Conservation (phyloP, 164 flowering plant species). For the Akebia trifoliata region DNA sequence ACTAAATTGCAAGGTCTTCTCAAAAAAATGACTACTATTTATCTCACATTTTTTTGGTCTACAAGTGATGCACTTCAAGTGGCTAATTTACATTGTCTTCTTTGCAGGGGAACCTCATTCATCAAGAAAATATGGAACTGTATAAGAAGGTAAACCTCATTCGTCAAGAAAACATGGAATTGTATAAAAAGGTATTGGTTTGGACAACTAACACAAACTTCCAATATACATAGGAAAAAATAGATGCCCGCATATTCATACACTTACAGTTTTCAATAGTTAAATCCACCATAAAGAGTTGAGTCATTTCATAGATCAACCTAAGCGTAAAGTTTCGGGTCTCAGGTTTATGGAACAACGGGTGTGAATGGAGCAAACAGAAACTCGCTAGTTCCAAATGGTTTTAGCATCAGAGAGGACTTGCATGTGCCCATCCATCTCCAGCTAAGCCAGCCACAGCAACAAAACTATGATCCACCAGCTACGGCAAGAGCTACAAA, state of each 20-base stretch:
- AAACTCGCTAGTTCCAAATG: constrained; percentile 26
- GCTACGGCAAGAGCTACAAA: constrained; percentile 34
- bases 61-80: constrained; percentile 2
- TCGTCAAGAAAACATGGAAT: constrained; percentile 55
- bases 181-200: constrained; percentile 47
- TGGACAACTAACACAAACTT: constrained; percentile 5
- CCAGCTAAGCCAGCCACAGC: constrained; percentile 75
- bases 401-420: constrained; percentile 37
- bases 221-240: constrained; percentile 2
- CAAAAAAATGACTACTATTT: constrained; percentile 4
- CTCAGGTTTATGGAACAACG: constrained; percentile 58
- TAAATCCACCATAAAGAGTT: not conserved
- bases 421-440: constrained; percentile 45
- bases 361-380: constrained; percentile 37
- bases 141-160: constrained; percentile 64
- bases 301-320: no score
- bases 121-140: constrained; percentile 74
- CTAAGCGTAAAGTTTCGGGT: constrained; percentile 11
- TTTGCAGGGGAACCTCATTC: constrained; percentile 66
- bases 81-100: constrained; percentile 17
- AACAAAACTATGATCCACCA: constrained; percentile 39
- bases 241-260: not conserved
- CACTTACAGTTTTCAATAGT: not conserved
- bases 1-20: constrained; percentile 65
- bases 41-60: not conserved